These are phyloP conservation scores for Diutina ranongensis DNA, from an alignment of 1,139 yeast genomes.

Conservation along the genomic window DNA sequence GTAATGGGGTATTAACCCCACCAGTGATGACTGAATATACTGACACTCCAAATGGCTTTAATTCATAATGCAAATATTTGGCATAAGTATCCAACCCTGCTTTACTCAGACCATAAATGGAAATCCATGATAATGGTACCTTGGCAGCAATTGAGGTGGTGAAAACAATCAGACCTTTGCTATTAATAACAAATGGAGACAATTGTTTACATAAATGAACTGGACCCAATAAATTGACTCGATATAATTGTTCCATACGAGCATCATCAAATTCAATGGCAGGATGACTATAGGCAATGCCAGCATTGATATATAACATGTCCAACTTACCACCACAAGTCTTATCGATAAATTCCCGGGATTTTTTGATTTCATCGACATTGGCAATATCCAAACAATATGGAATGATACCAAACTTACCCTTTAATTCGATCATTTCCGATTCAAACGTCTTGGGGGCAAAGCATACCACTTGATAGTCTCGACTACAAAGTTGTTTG, in stretches of 20 bases:
- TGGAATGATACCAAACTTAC: slow-evolving; percentile 20
- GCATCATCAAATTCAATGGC: slow-evolving; percentile 22
- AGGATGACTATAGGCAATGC: slow-evolving; percentile 16
- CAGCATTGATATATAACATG: slow-evolving; percentile 10
- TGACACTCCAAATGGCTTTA: background rate
- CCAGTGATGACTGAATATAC: slow-evolving; percentile 1
- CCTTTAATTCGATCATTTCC: slow-evolving; percentile 18
- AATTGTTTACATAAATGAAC: background rate
- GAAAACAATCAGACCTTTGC: background rate
- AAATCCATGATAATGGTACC: slow-evolving; percentile 2
- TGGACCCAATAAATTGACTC: slow-evolving; percentile 7
- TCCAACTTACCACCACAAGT: slow-evolving; percentile 8
- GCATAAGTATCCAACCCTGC: slow-evolving; percentile 3
- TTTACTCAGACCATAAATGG: background rate
- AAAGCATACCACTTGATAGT: background rate
- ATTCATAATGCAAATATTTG: background rate
- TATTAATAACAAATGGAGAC: background rate
- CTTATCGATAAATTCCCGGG: slow-evolving; percentile 14
- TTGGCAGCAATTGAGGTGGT: background rate
- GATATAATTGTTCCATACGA: slow-evolving; percentile 15
- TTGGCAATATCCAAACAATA: slow-evolving; percentile 23
- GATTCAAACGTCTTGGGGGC: background rate
- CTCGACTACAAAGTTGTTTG: background rate
- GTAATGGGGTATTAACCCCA: slow-evolving; percentile 12
- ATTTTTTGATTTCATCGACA: slow-evolving; percentile 17